Evolutionary conservation across 108 stramenopile genomes (phyloP), one percentile per base, ranked within the genome.

Genomic region (Mayamaea pseudoterrestris): DNA sequence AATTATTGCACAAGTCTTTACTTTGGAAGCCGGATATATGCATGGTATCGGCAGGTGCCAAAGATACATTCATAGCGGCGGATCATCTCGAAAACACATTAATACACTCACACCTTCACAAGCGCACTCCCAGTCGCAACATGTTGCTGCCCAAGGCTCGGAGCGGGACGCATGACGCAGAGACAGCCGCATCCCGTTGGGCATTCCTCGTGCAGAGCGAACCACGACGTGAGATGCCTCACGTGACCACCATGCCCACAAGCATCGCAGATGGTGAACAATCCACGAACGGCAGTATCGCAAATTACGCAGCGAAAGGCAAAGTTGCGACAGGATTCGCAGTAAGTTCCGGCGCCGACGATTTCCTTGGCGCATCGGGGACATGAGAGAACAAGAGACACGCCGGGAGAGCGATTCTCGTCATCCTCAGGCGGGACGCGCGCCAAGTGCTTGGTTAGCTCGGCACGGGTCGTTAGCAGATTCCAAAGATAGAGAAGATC

Each of bases 131-230:
- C n/a, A n/a, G n/a, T n/a, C n/a, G n/a, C n/a, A n/a, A n/a, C n/a
- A n/a, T n/a, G n/a, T n/a, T n/a, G n/a, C n/a, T n/a, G n/a, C n/a
- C n/a, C n/a, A n/a, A n/a, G n/a, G n/a, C n/a, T n/a, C n/a, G n/a
- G n/a, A n/a, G n/a, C n/a, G n/a, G n/a, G n/a, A n/a, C n/a, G n/a
- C n/a, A n/a, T n/a, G n/a, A 6, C 42, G 22, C 83, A 85, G n/a
- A 30, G 21, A 42, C 86, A 89, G 27, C 86, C 86, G 53, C 86
- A 89, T 44, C 86, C 86, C 14, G 81, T 72, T 16, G 86, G 81
- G 44, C 86, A 89, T 21, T 61, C 34, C 11, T 44, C 44, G 27
- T 80, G 35, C 17, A 44, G 49, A 11, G 59, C 41, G 52, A 89
- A 89, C 86, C 86, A 89, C n/a, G 50, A 12, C 48, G 57, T 59